These are phyloP conservation scores for Paecilomyces dactylethromorphus DNA, from an alignment of 2,329 filamentous ascomycete species.

Conservation along the genomic window DNA sequence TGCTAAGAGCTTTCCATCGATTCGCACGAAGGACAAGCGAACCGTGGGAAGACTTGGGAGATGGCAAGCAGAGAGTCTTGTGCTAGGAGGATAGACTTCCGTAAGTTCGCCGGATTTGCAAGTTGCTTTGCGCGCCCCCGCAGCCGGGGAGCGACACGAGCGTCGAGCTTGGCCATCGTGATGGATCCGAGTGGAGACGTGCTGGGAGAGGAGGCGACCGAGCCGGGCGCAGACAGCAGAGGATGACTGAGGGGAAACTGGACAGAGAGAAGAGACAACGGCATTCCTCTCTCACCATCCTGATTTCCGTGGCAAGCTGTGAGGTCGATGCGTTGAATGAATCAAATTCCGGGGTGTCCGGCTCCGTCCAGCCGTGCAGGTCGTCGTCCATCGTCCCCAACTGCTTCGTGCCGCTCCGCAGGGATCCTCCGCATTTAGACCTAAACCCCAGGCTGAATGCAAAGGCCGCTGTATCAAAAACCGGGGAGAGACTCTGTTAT, in stretches of 20 bases:
- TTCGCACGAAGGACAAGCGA: not conserved
- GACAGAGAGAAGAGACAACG: not conserved
- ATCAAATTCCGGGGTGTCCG: too few species aligned
- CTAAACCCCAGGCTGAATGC: too few species aligned
- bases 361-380: too few species aligned
- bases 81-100: too few species aligned
- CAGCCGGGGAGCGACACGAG: not conserved
- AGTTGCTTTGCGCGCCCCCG: not conserved
- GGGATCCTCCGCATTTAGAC: too few species aligned
- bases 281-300: too few species aligned
- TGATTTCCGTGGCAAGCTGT: not conserved
- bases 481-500: not conserved
- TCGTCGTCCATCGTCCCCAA: too few species aligned
- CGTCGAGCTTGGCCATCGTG: not conserved
- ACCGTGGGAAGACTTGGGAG: not conserved
- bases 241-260: not conserved
- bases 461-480: too few species aligned
- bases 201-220: too few species aligned
- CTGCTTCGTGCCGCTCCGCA: not conserved
- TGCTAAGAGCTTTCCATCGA: not conserved
- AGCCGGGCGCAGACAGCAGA: not conserved
- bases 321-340: not conserved
- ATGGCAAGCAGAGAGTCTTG: not conserved
- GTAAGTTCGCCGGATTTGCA: not conserved
- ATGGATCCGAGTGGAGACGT: not conserved